Evolutionary conservation across 306 rosid species (phyloP).

Genomic region (Lathyrus oleraceus): DNA sequence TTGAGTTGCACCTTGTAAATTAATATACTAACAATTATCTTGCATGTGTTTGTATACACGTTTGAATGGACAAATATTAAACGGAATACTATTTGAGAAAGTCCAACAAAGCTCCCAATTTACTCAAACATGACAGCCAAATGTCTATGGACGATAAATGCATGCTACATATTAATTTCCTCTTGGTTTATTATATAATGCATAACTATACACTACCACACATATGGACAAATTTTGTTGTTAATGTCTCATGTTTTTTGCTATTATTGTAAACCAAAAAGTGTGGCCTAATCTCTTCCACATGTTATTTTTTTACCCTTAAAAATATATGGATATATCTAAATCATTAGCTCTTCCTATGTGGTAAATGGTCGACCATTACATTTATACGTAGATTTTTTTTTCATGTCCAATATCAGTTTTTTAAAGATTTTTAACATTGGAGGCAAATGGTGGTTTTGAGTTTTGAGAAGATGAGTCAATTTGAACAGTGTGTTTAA

Average conservation of each 20-base stretch:
- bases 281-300: slow-evolving; percentile 50
- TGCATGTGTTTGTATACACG: slow-evolving; percentile 4
- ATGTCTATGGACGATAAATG: background rate
- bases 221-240: slow-evolving; percentile 28
- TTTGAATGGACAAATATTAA: background rate
- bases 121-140: slow-evolving; percentile 1
- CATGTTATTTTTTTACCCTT: slow-evolving; percentile 4
- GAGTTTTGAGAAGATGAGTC: no score
- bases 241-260: slow-evolving; percentile 35
- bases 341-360: background rate
- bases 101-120: background rate
- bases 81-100: background rate
- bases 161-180: background rate
- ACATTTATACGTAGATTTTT: background rate
- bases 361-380: background rate
- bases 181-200: background rate
- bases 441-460: background rate
- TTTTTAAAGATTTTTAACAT: no score
- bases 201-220: background rate
- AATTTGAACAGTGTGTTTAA: no score
- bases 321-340: background rate
- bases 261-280: slow-evolving; percentile 29
- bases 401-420: no score
- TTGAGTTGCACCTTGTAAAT: slow-evolving; percentile 7
- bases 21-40: background rate